Base-by-base conservation (phyloP, 2,329 filamentous ascomycete genomes). In the Parascedosporium putredinis region DNA sequence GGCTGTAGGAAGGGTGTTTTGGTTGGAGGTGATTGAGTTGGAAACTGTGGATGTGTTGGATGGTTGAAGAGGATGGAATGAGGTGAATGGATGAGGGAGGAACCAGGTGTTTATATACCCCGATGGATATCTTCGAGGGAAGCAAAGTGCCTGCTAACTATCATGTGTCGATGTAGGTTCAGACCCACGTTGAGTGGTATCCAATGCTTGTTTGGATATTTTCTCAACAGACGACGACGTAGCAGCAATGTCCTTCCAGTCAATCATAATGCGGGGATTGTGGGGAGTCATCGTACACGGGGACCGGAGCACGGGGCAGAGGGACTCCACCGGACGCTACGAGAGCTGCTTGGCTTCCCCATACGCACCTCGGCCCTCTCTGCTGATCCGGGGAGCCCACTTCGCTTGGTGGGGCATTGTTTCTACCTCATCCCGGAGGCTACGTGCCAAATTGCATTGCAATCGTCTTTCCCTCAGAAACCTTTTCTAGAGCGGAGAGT, bases 1-100 rank as follows among this genome's bases (percentile, higher is more conserved):
- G 50, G 18, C 25, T 50, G 48, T 23, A 34, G 50, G 45, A 20
- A 47, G 29, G 45, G 34, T 34, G 34, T 29, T 36, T 18, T 20
- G 34, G 16, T n/a, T 40, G 20, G 24, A 14, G 42, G 24, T 46
- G 27, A 10, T 44, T 44, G 47, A 42, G 20, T 42, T 23, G 20
- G 38, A 42, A 24, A 20, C 8, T 42, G 38, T 22, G 20, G 18
- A 24, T 8, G 38, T 14, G 10, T 43, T 29, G 34, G 47, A 31
- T 49, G 47, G 20, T n/a, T n/a, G 36, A 23, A 22, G 31, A 7
- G 24, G 25, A 49, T 10, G 47, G 20, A 25, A 40, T 6, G 12
- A 38, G 23, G 38, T 14, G 10, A n/a, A 29, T 31, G 47, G 16
- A 12, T 6, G 8, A 38, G 36, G 34, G 25, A 4, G n/a, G 22